These are phyloP conservation scores for Starmerella bombi DNA, from an alignment of 805 yeast genomes.

Conservation along the genomic window DNA sequence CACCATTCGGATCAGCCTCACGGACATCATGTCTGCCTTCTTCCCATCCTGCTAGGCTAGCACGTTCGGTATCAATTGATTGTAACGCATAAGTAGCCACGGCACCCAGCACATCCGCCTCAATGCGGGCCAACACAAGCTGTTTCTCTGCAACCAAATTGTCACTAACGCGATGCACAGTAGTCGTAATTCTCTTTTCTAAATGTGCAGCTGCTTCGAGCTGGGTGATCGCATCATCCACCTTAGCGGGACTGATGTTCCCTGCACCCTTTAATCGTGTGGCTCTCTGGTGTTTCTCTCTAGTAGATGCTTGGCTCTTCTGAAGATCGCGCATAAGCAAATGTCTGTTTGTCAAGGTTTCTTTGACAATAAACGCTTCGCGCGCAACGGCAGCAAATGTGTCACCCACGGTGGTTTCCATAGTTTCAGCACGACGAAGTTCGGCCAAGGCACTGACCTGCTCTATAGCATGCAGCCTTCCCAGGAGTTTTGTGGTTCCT, in stretches of 20 bases:
- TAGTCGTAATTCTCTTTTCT: slow-evolving; percentile 64
- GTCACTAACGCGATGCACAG: slow-evolving; percentile 67
- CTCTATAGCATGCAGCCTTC: not conserved
- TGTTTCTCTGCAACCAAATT: slow-evolving; percentile 68
- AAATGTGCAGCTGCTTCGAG: slow-evolving; percentile 64
- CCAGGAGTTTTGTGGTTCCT: not conserved
- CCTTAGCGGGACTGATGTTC: slow-evolving; percentile 71
- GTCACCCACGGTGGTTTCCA: slow-evolving; percentile 65
- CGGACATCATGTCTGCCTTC: slow-evolving; percentile 53
- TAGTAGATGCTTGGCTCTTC: slow-evolving; percentile 65
- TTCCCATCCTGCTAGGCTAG: slow-evolving; percentile 61
- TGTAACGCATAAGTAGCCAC: slow-evolving; percentile 51
- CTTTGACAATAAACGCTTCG: slow-evolving; percentile 81
- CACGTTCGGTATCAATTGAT: slow-evolving; percentile 75
- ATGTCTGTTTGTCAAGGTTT: slow-evolving; percentile 84
- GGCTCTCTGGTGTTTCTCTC: slow-evolving; percentile 56
- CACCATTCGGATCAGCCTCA: slow-evolving; percentile 62
- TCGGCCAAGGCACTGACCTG: slow-evolving; percentile 29
- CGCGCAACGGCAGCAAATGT: slow-evolving; percentile 48
- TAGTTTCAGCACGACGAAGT: slow-evolving; percentile 55
- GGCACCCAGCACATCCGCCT: slow-evolving; percentile 38
- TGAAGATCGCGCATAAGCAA: slow-evolving; percentile 77
- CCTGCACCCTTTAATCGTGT: slow-evolving; percentile 53
- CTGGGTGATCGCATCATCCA: slow-evolving; percentile 74
- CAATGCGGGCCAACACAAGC: slow-evolving; percentile 47